Conservation (phyloP, 2,329 filamentous ascomycete genomes). For the Trichoderma simmonsii region DNA sequence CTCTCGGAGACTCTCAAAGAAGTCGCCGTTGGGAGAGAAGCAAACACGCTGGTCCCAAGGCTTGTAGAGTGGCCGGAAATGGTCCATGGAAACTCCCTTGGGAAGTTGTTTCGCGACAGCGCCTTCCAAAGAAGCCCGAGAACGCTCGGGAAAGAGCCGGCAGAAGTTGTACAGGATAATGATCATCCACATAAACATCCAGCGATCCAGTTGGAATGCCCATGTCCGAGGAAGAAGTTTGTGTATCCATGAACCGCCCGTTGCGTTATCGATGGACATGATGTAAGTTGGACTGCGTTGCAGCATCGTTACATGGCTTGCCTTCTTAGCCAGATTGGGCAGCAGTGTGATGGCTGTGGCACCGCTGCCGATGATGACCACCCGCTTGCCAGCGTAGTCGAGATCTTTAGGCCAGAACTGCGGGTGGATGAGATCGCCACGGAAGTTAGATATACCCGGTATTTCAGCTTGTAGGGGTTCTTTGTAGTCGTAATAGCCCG, state of each 20-base stretch:
- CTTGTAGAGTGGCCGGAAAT: constrained; percentile 54
- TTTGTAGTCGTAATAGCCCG: too few species aligned
- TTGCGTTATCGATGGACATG: too few species aligned
- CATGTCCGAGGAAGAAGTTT: background rate
- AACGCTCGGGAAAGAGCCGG: constrained; percentile 25
- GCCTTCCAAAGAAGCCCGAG: constrained; percentile 49
- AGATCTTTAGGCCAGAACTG: too few species aligned
- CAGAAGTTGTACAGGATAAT: constrained; percentile 35
- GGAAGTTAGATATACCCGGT: too few species aligned
- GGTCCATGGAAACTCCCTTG: constrained; percentile 19
- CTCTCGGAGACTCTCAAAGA: constrained; percentile 40
- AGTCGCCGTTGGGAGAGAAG: constrained; percentile 47
- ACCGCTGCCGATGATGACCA: too few species aligned
- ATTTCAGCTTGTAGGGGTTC: too few species aligned
- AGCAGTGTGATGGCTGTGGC: too few species aligned
- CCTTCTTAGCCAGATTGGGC: too few species aligned
- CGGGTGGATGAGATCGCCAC: too few species aligned
- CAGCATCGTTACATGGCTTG: too few species aligned
- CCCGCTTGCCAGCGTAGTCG: too few species aligned
- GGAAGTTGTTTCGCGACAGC: constrained; percentile 48
- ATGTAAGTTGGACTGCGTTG: too few species aligned
- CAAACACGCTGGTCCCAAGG: constrained; percentile 70
- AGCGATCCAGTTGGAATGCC: constrained; percentile 24
- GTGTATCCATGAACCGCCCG: background rate
- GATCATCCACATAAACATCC: constrained; percentile 42